Evolutionary conservation across 768 basidiomycete genomes (phyloP), one percentile per base, ranked within the genome.

Genomic region (Clavaria fumosa): DNA sequence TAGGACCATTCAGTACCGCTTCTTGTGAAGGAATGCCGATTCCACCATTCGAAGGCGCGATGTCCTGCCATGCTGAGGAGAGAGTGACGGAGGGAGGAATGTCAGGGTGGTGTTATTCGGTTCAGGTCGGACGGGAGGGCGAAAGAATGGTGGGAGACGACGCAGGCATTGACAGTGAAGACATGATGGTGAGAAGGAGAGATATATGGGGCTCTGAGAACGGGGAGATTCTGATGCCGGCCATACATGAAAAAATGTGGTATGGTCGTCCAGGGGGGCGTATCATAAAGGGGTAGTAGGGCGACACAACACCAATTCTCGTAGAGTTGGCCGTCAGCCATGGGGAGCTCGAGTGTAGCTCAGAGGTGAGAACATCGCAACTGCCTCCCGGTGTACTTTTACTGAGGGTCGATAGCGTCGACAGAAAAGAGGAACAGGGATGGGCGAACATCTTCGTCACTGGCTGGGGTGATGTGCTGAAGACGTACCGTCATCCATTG

Each of bases 41-140:
- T 33, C 70, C 77, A 41, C 56, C 60, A 49, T 54, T 65, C 6
- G 75, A 61, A 39, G 80, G 75, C 23, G 76, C 80, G 45, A 81
- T 80, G 46, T 84, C 81, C 61, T 81, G 78, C 81, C 80, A 83
- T 52, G 81, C 81, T 82, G 73, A 54, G 36, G 36, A 23, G 21
- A 31, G 31, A 22, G 36, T 31, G 35, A 34, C 48, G 44, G 49
- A 42, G 44, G 45, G 48, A 42, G 43, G 35, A 41, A 41, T 27
- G 41, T 37, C 36, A 38, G 35, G 40, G 40, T 36, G 20, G 35
- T 17, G 28, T n/a, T n/a, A n/a, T n/a, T n/a, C n/a, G n/a, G n/a
- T 28, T 42, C 34, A 41, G n/a, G 40, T 31, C 40, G 40, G 28
- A 23, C 33, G 30, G 38, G 31, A 23, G 31, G 26, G 28, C 18